A percentile compares a stretch with the other conserved stretches of the same genome.
phyloP scores from a whole-genome alignment of 2,329 filamentous ascomycete genomes.

The Alternaria triticina region DNA sequence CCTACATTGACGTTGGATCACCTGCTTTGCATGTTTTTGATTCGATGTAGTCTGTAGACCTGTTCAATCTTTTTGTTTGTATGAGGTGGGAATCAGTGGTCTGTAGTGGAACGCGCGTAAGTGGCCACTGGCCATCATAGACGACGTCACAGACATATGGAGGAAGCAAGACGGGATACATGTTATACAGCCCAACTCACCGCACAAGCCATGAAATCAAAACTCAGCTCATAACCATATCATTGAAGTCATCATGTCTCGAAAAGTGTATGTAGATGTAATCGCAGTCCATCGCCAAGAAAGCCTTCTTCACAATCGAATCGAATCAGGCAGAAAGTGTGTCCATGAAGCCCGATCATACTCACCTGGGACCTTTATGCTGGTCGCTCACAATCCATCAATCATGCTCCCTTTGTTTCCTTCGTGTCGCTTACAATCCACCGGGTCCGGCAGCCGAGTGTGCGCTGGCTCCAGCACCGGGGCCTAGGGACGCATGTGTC shows the following conservation, averaged over 20 bases:
- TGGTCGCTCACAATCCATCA: neutral
- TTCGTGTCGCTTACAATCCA: constrained; percentile 7
- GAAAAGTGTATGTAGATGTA: constrained; percentile 4
- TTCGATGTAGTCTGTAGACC: neutral
- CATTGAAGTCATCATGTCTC: constrained; percentile 5
- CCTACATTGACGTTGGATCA: neutral
- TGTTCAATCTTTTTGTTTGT: neutral
- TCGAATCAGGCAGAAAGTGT: neutral
- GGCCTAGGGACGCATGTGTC: constrained; percentile 18
- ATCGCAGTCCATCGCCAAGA: constrained; percentile 8
- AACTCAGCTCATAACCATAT: constrained; percentile 2
- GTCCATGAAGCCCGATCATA: neutral
- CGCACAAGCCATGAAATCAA: neutral
- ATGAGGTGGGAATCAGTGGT: neutral
- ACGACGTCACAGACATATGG: neutral
- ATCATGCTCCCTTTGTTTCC: neutral
- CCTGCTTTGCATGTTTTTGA: neutral
- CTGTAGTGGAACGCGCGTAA: neutral
- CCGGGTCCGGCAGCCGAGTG: constrained; percentile 24
- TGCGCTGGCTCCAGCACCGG: constrained; percentile 21
- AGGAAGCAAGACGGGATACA: neutral
- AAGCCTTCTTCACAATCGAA: neutral
- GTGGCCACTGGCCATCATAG: neutral
- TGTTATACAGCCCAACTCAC: neutral
- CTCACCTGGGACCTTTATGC: neutral